Percentiles rank a stretch among this genome's conserved stretches.
These are phyloP conservation scores for Protea cynaroides DNA, from an alignment of 164 flowering plant genomes.

Conservation along the genomic window DNA sequence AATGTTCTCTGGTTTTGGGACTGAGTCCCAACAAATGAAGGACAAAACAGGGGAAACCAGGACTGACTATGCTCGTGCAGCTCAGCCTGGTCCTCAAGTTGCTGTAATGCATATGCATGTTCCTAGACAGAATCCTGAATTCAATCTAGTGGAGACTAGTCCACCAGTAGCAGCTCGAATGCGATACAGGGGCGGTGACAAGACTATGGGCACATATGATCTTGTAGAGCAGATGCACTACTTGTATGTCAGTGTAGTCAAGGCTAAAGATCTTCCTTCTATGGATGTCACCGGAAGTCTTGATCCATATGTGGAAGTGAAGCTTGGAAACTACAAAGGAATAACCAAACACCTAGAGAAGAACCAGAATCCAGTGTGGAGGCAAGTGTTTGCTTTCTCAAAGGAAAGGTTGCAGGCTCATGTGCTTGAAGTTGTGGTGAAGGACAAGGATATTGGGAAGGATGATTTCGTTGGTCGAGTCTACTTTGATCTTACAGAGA, in stretches of 20 bases:
- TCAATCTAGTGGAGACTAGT: constrained; percentile 55
- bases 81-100: constrained; percentile 24
- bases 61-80: constrained; percentile 36
- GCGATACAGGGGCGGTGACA: constrained; percentile 56
- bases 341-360: constrained; percentile 60
- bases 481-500: constrained; percentile 47
- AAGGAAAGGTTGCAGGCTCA: constrained; percentile 55
- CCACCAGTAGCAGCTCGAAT: constrained; percentile 70
- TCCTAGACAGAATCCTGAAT: constrained; percentile 46
- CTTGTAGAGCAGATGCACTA: constrained; percentile 76
- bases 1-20: too few species aligned
- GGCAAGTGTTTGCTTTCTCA: constrained; percentile 64
- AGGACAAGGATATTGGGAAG: constrained; percentile 62
- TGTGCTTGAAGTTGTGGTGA: constrained; percentile 53
- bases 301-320: constrained; percentile 87
- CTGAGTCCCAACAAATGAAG: constrained; percentile 1
- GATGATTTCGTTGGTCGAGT: constrained; percentile 76
- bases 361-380: constrained; percentile 72
- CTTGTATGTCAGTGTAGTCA: constrained; percentile 68
- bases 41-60: constrained; percentile 30
- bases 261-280: constrained; percentile 67
- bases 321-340: constrained; percentile 82
- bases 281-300: constrained; percentile 70
- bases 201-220: constrained; percentile 59
- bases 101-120: constrained; percentile 45